phyloP scores from a whole-genome alignment of 2,329 filamentous ascomycete species.

The Albifimbria verrucaria region DNA sequence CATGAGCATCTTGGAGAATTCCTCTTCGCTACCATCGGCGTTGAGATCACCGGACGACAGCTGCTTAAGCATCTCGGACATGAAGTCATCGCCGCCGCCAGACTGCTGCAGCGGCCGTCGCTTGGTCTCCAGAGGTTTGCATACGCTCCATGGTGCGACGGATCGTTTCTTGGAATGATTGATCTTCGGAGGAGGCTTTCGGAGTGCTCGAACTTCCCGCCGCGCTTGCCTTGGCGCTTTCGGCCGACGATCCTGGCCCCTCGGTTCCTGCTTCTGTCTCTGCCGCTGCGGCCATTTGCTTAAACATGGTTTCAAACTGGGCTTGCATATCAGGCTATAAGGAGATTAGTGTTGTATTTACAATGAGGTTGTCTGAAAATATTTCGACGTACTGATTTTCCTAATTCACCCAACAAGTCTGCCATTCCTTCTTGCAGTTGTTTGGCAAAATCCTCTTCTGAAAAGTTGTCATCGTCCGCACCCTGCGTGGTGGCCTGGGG shows the following conservation, averaged over 20 bases:
- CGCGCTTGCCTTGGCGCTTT: conserved; percentile 17
- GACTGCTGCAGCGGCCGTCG: conserved; percentile 73
- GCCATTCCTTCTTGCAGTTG: conserved; percentile 91
- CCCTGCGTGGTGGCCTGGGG: conserved; percentile 17
- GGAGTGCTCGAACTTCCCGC: conserved; percentile 31
- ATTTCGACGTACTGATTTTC: conserved; percentile 48
- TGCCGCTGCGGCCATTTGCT: conserved; percentile 61
- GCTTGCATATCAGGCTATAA: conserved; percentile 66
- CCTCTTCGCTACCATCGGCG: conserved; percentile 66
- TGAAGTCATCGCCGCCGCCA: conserved; percentile 69
- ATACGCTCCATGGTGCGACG: conserved; percentile 93
- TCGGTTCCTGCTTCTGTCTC: conserved; percentile 22
- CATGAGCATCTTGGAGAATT: conserved; percentile 91
- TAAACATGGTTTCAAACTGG: conserved; percentile 76
- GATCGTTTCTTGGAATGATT: conserved; percentile 88
- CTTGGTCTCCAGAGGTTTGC: conserved; percentile 82
- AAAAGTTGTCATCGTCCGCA: conserved; percentile 37
- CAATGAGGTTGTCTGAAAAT: background rate
- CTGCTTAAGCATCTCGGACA: conserved; percentile 90
- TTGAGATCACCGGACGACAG: conserved; percentile 61
- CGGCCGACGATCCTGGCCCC: too few relatives aligned
- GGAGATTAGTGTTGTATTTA: background rate
- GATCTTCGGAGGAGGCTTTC: conserved; percentile 46
- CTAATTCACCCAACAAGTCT: conserved; percentile 70
- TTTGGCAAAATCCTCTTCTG: conserved; percentile 77